phyloP scores from a whole-genome alignment of 164 flowering plant species.

The grape (Vitis vinifera) region ASM3070453v1 NC_081812.1:15577001-15577500 shows the following conservation, averaged over 20 bases:
- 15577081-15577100: constrained; percentile 35
- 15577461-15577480: constrained; percentile 73
- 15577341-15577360: constrained; percentile 56
- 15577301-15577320: constrained; percentile 65
- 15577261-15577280: constrained; percentile 48
- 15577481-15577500: constrained; percentile 59
- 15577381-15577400: constrained; percentile 33
- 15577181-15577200: constrained; percentile 35
- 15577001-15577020: no score
- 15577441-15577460: constrained; percentile 52
- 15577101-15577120: constrained; percentile 7
- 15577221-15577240: constrained; percentile 57
- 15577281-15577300: constrained; percentile 30
- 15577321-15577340: constrained; percentile 55
- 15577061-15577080: constrained; percentile 31
- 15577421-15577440: constrained; percentile 59
- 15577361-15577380: constrained; percentile 51
- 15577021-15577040: no score
- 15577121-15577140: no score
- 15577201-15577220: constrained; percentile 66
- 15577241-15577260: constrained; percentile 73
- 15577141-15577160: constrained; percentile 3
- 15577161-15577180: constrained; percentile 32
- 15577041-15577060: constrained; percentile 14
- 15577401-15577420: constrained; percentile 46